Conservation (phyloP, 148 eudicot genomes). For the Camellia granthamiana region DNA sequence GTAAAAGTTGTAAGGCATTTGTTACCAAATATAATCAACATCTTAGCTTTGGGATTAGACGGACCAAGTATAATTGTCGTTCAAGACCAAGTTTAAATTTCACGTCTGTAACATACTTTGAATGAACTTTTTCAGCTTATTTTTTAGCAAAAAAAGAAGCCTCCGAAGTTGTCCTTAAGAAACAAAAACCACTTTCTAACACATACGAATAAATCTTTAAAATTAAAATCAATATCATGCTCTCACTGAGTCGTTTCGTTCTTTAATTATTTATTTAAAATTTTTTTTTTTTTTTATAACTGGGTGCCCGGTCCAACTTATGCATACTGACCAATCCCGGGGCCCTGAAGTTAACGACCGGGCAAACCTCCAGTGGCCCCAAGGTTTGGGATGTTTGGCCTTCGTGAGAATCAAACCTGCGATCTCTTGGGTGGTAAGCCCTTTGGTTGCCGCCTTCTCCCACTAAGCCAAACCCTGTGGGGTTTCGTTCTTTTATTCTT, state of each 20-base stretch:
- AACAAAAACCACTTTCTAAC: neutral
- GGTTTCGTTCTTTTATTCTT: neutral
- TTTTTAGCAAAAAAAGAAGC: neutral
- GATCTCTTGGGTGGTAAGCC: no score
- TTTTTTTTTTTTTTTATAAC: no score
- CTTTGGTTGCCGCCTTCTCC: no score
- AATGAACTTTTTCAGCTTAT: no score
- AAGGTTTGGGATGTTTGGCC: no score
- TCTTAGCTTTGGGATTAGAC: neutral
- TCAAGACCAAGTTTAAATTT: neutral
- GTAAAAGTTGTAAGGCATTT: neutral
- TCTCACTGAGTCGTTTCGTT: neutral
- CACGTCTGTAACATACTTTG: neutral
- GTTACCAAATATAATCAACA: neutral
- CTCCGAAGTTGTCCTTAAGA: neutral
- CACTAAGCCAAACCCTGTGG: no score
- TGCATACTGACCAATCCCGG: no score
- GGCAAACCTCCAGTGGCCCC: no score
- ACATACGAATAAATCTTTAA: neutral
- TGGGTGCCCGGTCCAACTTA: no score
- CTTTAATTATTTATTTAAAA: neutral
- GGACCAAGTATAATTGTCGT: neutral
- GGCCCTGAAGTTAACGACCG: no score
- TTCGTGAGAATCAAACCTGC: no score
- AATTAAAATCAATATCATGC: neutral